phyloP scores from a whole-genome alignment of 139 green algal genomes.

The Tetradesmus obliquus region DNA sequence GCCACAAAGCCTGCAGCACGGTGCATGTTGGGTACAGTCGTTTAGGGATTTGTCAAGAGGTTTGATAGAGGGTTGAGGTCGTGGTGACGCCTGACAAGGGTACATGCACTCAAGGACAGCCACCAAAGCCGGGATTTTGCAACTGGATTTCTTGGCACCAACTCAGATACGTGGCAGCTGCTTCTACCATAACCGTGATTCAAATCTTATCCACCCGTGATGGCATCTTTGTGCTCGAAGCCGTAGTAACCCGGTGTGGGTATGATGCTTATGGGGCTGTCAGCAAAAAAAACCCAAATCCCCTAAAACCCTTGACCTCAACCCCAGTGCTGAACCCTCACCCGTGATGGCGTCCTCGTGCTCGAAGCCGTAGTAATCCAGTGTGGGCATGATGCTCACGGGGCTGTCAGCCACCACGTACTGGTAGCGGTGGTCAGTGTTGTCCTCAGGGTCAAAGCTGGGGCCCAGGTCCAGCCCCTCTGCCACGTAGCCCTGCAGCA shows the following conservation, averaged over 20 bases:
- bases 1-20: conserved; percentile 53
- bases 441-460: conserved; percentile 67
- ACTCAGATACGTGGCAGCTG: no score
- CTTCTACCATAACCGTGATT: neutral
- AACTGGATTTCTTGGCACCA: no score
- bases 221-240: neutral
- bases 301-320: neutral
- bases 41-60: no score
- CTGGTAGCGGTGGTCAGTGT: conserved; percentile 49
- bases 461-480: conserved; percentile 65
- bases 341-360: conserved; percentile 71
- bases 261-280: conserved; percentile 35
- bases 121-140: no score
- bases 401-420: conserved; percentile 41
- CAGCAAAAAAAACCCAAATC: neutral
- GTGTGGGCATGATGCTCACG: conserved; percentile 45
- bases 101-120: no score
- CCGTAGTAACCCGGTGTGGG: conserved; percentile 42
- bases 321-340: neutral
- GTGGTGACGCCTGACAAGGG: no score
- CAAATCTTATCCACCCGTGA: neutral
- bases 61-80: no score
- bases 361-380: conserved; percentile 58
- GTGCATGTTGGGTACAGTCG: no score
- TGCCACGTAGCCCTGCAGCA: conserved; percentile 56